Percentiles rank a stretch among this genome's conserved stretches.
phyloP scores from a whole-genome alignment of 106 monocot genomes.

The Ottelia alismoides region DNA sequence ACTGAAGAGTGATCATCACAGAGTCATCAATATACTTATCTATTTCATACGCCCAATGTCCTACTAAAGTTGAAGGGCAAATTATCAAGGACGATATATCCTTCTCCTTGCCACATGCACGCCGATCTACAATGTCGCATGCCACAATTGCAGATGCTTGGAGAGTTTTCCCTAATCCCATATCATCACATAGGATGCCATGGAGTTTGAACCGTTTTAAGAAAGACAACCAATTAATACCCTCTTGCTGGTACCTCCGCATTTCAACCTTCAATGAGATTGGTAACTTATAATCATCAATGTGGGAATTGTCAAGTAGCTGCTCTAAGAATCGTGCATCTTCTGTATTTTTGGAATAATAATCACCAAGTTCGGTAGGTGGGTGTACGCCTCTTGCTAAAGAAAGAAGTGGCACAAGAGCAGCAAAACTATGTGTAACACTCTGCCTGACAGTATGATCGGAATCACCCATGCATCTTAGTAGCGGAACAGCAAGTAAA shows the following conservation, averaged over 20 bases:
- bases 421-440: conserved; percentile 97
- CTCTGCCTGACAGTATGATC: conserved; percentile 73
- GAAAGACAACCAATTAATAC: conserved; percentile 97
- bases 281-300: conserved; percentile 85
- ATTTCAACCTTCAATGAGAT: conserved; percentile 60
- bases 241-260: conserved; percentile 98
- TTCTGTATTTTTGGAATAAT: conserved; percentile 59
- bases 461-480: conserved; percentile 84
- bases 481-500: conserved; percentile 89
- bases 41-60: conserved; percentile 97
- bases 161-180: conserved; percentile 98
- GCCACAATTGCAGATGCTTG: conserved; percentile 98
- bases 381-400: conserved; percentile 60
- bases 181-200: conserved; percentile 99
- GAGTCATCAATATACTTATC: conserved; percentile 81
- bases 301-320: conserved; percentile 94
- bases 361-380: conserved; percentile 53
- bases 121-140: conserved; percentile 63
- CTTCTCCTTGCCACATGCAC: conserved; percentile 20
- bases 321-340: conserved; percentile 91
- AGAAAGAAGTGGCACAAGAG: conserved; percentile 85
- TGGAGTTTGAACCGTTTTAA: conserved; percentile 92
- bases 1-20: conserved; percentile 68
- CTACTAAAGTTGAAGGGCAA: conserved; percentile 91
- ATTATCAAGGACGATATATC: conserved; percentile 58